Percentiles rank a stretch among this genome's conserved stretches.
Evolutionary conservation across 1,284 basidiomycete species (phyloP).

Genomic region (Ustilago tritici): DNA sequence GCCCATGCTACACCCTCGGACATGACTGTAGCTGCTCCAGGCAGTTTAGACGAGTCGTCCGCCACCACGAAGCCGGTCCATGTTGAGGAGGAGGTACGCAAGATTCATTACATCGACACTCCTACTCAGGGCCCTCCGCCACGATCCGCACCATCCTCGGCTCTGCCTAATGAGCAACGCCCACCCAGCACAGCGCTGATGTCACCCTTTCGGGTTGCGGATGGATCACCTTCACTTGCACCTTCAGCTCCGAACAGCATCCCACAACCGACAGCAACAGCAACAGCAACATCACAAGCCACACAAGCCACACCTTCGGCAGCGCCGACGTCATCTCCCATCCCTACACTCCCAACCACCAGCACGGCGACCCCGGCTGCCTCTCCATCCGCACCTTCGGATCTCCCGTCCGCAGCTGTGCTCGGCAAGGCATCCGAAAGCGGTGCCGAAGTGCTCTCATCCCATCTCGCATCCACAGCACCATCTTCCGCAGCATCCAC

Average conservation of each 20-base stretch:
- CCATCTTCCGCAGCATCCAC: slow-evolving; percentile 36
- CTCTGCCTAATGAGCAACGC: not conserved
- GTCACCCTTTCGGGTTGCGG: not conserved
- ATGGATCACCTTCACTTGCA: not conserved
- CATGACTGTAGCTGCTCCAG: slow-evolving; percentile 19
- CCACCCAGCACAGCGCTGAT: not conserved
- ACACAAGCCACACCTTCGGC: not conserved
- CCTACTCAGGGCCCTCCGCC: slow-evolving; percentile 7
- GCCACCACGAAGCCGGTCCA: slow-evolving; percentile 13
- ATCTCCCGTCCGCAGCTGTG: not conserved
- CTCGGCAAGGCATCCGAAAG: not conserved
- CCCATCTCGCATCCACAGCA: slow-evolving; percentile 6
- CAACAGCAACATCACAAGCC: not conserved
- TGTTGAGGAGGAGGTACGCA: slow-evolving; percentile 36
- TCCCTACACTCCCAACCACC: not conserved
- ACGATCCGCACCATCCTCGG: not conserved
- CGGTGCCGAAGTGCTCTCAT: not conserved
- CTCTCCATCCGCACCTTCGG: not conserved
- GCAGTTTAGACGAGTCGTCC: slow-evolving; percentile 12
- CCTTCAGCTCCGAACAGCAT: not conserved
- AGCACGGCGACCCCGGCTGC: not conserved
- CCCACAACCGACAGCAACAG: not conserved
- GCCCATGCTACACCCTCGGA: slow-evolving; percentile 39
- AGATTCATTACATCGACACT: slow-evolving; percentile 49
- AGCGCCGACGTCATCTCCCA: not conserved